A percentile compares a stretch with the other conserved stretches of the same genome.
Evolutionary conservation across 345 rosid species (phyloP).

Genomic region (Acer campestre): DNA sequence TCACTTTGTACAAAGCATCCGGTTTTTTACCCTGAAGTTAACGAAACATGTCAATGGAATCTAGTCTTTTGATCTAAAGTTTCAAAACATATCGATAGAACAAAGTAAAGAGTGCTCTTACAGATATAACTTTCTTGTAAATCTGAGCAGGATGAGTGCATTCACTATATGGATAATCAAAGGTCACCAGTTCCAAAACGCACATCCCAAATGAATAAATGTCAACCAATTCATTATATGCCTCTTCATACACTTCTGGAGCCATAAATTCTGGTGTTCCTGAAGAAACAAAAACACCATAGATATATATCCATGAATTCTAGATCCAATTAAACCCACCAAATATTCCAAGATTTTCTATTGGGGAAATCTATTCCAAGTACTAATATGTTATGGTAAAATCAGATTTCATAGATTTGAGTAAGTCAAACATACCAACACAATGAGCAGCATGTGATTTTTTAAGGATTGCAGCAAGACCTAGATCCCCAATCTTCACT

Average conservation of each 20-base stretch:
- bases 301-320: neutral
- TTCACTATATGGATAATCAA: conserved; percentile 96
- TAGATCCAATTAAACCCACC: neutral
- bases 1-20: conserved; percentile 77
- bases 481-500: conserved; percentile 97
- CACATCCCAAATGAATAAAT: conserved; percentile 98
- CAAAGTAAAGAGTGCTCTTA: conserved; percentile 41
- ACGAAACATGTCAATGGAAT: conserved; percentile 26
- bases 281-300: conserved; percentile 33
- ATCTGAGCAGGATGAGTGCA: conserved; percentile 96
- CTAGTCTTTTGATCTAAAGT: conserved; percentile 6
- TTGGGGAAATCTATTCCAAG: neutral
- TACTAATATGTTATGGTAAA: neutral
- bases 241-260: conserved; percentile 97
- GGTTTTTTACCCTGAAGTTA: conserved; percentile 84
- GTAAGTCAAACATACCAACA: conserved; percentile 62
- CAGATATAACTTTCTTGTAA: conserved; percentile 97
- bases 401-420: neutral
- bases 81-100: neutral
- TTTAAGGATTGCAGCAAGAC: conserved; percentile 86
- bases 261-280: conserved; percentile 99
- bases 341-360: neutral
- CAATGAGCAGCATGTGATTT: conserved; percentile 90
- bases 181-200: conserved; percentile 95
- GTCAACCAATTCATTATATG: conserved; percentile 94